Conservation (phyloP, 1,284 basidiomycete genomes). For the Leccinum huronense region DNA sequence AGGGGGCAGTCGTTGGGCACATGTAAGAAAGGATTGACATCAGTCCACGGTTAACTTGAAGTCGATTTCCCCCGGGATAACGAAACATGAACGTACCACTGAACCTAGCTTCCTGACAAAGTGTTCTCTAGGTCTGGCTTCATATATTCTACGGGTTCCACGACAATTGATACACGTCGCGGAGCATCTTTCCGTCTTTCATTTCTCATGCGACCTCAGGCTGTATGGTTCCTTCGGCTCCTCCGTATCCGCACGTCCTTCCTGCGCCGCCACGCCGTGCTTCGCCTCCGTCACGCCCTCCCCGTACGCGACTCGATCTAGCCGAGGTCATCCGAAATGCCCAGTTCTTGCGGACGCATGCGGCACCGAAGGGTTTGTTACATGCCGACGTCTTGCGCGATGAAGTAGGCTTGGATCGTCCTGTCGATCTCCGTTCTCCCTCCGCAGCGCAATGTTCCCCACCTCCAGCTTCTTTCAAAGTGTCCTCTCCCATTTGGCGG, state of each 20-base stretch:
- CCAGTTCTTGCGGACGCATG: constrained; percentile 96
- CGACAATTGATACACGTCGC: too few species aligned
- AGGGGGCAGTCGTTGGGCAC: too few species aligned
- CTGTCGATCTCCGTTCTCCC: constrained; percentile 98
- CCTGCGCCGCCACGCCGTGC: constrained; percentile 83
- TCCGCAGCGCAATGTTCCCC: constrained; percentile 81
- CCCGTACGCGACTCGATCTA: constrained; percentile 95
- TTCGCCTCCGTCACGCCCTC: constrained; percentile 96
- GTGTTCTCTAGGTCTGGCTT: too few species aligned
- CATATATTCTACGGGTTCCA: too few species aligned
- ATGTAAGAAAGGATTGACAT: too few species aligned
- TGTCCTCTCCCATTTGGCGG: constrained; percentile 90
- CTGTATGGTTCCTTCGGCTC: constrained; percentile 58
- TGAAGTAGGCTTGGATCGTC: constrained; percentile 96
- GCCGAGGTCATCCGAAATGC: constrained; percentile 95
- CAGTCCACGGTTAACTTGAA: too few species aligned
- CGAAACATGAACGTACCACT: too few species aligned
- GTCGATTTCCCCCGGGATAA: too few species aligned
- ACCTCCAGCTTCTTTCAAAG: constrained; percentile 99
- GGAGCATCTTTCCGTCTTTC: too few species aligned
- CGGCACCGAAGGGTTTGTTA: constrained; percentile 85
- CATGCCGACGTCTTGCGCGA: constrained; percentile 95
- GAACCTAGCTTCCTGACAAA: too few species aligned
- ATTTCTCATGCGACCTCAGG: too few species aligned
- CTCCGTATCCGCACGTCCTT: constrained; percentile 65